Evolutionary conservation across 441 rosid species (phyloP), one percentile per base, ranked within the genome.

Genomic region (Brassica hybrid): DNA sequence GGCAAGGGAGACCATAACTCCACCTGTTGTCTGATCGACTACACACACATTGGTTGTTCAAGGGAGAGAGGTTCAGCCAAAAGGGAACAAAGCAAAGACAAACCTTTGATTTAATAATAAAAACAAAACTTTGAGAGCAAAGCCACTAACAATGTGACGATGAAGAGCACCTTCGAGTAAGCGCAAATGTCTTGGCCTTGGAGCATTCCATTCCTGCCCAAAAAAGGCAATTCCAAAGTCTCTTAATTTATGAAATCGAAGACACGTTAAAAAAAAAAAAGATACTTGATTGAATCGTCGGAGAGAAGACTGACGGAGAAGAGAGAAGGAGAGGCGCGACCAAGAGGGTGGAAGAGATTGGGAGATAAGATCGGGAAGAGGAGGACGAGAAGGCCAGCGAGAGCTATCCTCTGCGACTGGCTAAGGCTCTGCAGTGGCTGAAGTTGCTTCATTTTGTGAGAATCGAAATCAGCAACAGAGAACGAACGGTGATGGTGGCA

Each of bases 161-260:
- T 77, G 59, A 41, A 92, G 78, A 83, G 97, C 97, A 36, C 88
- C 85, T 74, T 85, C 65, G 3, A 96, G 84, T 27, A 96, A 82
- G 45, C 89, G 80, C 80, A 85, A 68, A 71, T 95, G 95, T 79
- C 79, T 83, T 23, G 98, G 97, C 77, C 87, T 85, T 18, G 98
- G 98, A 8, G 98, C 92, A 85, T 88, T 93, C 98, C 97, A 93
- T 81, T 95, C 99, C 99, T 95, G 84, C 83, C 83, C 2, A 21
- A 21, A 21, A 83, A 76, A 76, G 17, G 69, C 56, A 52, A 61
- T 66, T 34, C 58, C 23, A 57, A 16, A 6, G 7, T 23, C 19
- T 30, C 7, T 48, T 56, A 9, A 13, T 48, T 1, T 60, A 32
- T 14, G 54, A 63, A 32, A 66, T 12, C 41, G 0, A 67, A 45